Percentiles rank a stretch among this genome's conserved stretches.
Conservation (phyloP, 2,329 filamentous ascomycete species). For the Ilyonectria mors-panacis region DNA sequence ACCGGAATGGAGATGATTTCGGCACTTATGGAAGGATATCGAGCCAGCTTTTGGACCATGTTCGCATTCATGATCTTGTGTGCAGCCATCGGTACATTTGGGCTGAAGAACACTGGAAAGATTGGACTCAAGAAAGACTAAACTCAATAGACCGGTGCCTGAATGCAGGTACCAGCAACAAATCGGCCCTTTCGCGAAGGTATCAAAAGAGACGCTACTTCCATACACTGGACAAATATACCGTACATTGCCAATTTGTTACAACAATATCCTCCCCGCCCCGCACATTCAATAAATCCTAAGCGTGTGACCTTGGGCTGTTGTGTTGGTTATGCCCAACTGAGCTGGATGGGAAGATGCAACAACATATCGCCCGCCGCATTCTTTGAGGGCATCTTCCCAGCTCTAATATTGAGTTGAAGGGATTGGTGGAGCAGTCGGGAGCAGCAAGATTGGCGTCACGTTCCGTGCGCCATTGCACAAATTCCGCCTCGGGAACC, state of each 20-base stretch:
- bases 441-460: conserved; percentile 60
- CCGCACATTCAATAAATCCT: not conserved
- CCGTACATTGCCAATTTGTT: too few relatives aligned
- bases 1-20: conserved; percentile 38
- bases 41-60: conserved; percentile 64
- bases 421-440: conserved; percentile 63
- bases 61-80: conserved; percentile 60
- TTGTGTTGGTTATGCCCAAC: not conserved
- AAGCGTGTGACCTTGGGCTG: too few relatives aligned
- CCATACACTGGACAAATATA: too few relatives aligned
- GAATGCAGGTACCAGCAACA: too few relatives aligned
- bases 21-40: conserved; percentile 62
- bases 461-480: conserved; percentile 57
- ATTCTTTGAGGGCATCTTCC: conserved; percentile 53
- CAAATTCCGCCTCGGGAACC: conserved; percentile 58
- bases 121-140: too few relatives aligned
- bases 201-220: too few relatives aligned
- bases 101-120: conserved; percentile 56
- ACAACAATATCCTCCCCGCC: too few relatives aligned
- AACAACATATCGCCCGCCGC: not conserved
- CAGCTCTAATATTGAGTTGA: conserved; percentile 66
- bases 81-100: conserved; percentile 58
- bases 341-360: not conserved
- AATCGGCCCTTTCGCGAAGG: too few relatives aligned
- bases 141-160: too few relatives aligned